Conservation (phyloP, 1,139 yeast species). For the Pichia norvegensis region DNA sequence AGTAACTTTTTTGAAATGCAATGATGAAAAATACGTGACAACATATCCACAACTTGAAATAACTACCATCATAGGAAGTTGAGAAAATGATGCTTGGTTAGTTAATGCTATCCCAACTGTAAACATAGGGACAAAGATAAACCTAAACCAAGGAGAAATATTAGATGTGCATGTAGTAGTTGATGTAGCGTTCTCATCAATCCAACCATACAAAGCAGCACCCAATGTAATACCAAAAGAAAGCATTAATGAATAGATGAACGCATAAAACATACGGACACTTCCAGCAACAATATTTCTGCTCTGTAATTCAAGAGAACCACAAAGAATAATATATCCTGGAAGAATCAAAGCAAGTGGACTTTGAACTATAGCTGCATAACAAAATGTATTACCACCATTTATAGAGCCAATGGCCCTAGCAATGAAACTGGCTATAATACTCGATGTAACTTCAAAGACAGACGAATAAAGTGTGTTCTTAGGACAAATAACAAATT, state of each 20-base stretch:
- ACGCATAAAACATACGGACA: slow-evolving; percentile 92
- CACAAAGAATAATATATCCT: slow-evolving; percentile 86
- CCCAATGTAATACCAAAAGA: slow-evolving; percentile 94
- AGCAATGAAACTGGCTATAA: slow-evolving; percentile 78
- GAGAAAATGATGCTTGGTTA: slow-evolving; percentile 75
- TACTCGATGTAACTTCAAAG: slow-evolving; percentile 84
- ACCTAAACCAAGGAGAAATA: slow-evolving; percentile 58
- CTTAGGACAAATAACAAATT: slow-evolving; percentile 73
- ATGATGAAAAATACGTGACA: slow-evolving; percentile 77
- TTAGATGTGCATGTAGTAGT: slow-evolving; percentile 50
- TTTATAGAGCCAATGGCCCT: slow-evolving; percentile 82
- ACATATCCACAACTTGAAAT: slow-evolving; percentile 76
- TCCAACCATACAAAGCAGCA: slow-evolving; percentile 91
- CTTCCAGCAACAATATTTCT: slow-evolving; percentile 88
- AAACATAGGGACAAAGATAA: slow-evolving; percentile 75
- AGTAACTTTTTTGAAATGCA: slow-evolving; percentile 60
- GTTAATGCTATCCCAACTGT: slow-evolving; percentile 67
- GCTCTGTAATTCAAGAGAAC: slow-evolving; percentile 83
- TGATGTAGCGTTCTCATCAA: slow-evolving; percentile 66
- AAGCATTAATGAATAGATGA: slow-evolving; percentile 79
- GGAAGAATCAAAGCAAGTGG: slow-evolving; percentile 86
- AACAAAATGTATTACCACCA: slow-evolving; percentile 62
- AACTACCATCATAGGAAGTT: slow-evolving; percentile 71
- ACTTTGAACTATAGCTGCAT: slow-evolving; percentile 84
- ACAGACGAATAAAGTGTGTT: slow-evolving; percentile 81